phyloP scores from a whole-genome alignment of 1,139 yeast species.

The Yamadazyma sp. region DNA sequence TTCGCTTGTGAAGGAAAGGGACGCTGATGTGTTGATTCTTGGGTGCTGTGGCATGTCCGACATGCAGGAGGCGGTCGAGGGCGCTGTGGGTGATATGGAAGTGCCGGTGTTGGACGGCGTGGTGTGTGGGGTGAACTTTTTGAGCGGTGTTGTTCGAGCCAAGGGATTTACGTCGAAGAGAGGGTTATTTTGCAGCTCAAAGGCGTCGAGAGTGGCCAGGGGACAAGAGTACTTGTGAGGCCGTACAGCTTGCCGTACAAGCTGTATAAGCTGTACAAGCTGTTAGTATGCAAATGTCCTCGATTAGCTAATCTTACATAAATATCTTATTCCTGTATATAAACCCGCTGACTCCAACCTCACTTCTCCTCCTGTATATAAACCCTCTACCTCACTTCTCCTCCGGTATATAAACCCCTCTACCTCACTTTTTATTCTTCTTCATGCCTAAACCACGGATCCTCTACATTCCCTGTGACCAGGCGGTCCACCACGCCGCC shows the following conservation, averaged over 20 bases:
- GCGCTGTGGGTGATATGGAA: conserved; percentile 18
- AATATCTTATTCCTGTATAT: too few relatives aligned
- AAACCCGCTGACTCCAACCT: too few relatives aligned
- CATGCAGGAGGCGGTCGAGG: conserved; percentile 26
- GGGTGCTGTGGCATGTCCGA: conserved; percentile 37
- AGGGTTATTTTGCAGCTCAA: conserved; percentile 12
- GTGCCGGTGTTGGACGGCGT: conserved; percentile 24
- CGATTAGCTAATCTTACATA: too few relatives aligned
- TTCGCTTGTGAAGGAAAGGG: conserved; percentile 20
- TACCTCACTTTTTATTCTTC: too few relatives aligned
- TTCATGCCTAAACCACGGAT: conserved; percentile 22
- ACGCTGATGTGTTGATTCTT: conserved; percentile 27
- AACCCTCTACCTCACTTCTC: too few relatives aligned
- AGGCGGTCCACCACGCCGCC: conserved; percentile 28
- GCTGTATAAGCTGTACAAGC: too few relatives aligned
- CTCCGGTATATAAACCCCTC: too few relatives aligned
- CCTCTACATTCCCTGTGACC: conserved; percentile 34
- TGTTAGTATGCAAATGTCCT: too few relatives aligned
- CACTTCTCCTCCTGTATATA: too few relatives aligned
- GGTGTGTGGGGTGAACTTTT: conserved; percentile 20
- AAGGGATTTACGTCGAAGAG: conserved; percentile 19
- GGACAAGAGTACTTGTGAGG: conserved; percentile 1
- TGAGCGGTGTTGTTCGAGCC: conserved; percentile 19
- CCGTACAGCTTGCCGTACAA: too few relatives aligned
- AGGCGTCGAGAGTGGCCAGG: conserved; percentile 7